Evolutionary conservation across 2,329 filamentous ascomycete genomes (phyloP).

Genomic region (Colletotrichum lindemuthianum): DNA sequence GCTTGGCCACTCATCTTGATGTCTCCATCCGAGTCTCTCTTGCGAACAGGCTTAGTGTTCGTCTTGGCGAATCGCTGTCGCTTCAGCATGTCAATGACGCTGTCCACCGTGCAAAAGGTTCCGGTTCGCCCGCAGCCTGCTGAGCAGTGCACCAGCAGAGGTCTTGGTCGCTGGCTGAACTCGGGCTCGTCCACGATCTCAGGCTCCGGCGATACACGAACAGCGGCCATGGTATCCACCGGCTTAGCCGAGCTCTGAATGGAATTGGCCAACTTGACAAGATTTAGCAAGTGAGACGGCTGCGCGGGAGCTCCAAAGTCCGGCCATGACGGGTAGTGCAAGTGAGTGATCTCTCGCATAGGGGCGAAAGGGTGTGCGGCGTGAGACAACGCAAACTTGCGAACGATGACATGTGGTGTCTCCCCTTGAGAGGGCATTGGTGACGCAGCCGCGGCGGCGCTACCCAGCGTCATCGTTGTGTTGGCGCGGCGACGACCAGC

Average conservation of each 20-base stretch:
- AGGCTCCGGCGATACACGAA: slow-evolving; percentile 41
- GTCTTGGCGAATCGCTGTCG: slow-evolving; percentile 69
- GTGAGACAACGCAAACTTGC: slow-evolving; percentile 88
- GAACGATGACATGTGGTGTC: slow-evolving; percentile 80
- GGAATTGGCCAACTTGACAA: slow-evolving; percentile 88
- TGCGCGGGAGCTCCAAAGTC: slow-evolving; percentile 95
- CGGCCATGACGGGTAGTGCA: slow-evolving; percentile 97
- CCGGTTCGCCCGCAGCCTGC: slow-evolving; percentile 96
- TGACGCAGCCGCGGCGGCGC: slow-evolving; percentile 39
- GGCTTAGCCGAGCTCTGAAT: slow-evolving; percentile 71
- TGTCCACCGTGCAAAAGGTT: slow-evolving; percentile 96
- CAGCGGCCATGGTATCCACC: slow-evolving; percentile 53
- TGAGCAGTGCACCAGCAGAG: slow-evolving; percentile 93
- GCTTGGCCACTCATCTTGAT: slow-evolving; percentile 52
- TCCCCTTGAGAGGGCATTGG: slow-evolving; percentile 55
- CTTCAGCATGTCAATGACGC: slow-evolving; percentile 95
- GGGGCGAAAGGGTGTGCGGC: slow-evolving; percentile 81
- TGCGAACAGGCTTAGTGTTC: slow-evolving; percentile 38
- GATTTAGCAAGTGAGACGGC: slow-evolving; percentile 83
- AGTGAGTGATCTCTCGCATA: slow-evolving; percentile 90
- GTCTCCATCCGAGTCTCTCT: slow-evolving; percentile 55
- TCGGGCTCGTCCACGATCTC: slow-evolving; percentile 67
- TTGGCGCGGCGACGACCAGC: slow-evolving; percentile 43
- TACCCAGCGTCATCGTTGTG: slow-evolving; percentile 44
- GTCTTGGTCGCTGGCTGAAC: slow-evolving; percentile 62